Evolutionary conservation across 768 basidiomycete genomes (phyloP).

Genomic region (Phylloporus scabripes): DNA sequence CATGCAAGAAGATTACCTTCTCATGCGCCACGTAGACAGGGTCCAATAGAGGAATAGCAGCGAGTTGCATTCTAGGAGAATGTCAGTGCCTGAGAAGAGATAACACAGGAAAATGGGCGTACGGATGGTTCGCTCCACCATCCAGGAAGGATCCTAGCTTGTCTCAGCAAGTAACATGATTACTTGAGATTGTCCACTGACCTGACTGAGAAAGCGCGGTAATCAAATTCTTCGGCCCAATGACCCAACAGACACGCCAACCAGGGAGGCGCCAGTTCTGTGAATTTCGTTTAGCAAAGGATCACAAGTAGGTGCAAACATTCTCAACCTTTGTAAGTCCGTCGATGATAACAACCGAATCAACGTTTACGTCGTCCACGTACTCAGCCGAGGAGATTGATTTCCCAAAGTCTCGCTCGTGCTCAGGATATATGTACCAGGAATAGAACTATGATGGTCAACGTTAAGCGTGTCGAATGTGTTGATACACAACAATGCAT

Average conservation of each 20-base stretch:
- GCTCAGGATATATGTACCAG: slow-evolving; percentile 90
- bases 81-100: neutral
- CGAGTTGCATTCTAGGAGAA: slow-evolving; percentile 66
- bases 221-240: slow-evolving; percentile 85
- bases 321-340: slow-evolving; percentile 78
- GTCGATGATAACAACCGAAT: slow-evolving; percentile 81
- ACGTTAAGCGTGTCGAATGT: neutral
- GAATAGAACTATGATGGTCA: slow-evolving; percentile 67
- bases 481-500: neutral
- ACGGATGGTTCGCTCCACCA: slow-evolving; percentile 93
- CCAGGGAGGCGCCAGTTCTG: slow-evolving; percentile 95
- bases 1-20: slow-evolving; percentile 42
- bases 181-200: slow-evolving; percentile 14
- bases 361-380: slow-evolving; percentile 82
- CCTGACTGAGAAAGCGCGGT: slow-evolving; percentile 90
- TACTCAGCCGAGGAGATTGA: slow-evolving; percentile 80
- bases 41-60: slow-evolving; percentile 79
- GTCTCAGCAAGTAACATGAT: neutral
- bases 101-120: slow-evolving; percentile 25
- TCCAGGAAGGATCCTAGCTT: slow-evolving; percentile 77
- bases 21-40: slow-evolving; percentile 63
- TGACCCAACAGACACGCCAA: slow-evolving; percentile 91
- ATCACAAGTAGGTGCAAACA: neutral
- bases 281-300: slow-evolving; percentile 11
- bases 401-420: slow-evolving; percentile 65